Base-by-base conservation (phyloP, 306 rosid species). In the Hylodesmum podocarpum region DNA sequence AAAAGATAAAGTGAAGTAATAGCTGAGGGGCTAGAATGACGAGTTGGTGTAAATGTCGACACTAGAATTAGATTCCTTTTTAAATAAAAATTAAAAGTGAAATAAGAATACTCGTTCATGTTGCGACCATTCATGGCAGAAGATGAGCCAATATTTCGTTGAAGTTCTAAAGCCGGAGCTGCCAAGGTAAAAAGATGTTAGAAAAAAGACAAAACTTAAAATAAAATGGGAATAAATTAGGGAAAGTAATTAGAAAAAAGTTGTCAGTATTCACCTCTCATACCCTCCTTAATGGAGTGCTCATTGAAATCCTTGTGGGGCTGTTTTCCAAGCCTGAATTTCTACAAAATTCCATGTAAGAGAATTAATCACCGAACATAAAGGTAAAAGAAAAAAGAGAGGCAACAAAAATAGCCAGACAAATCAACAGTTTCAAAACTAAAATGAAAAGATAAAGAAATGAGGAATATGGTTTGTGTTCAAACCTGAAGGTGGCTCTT, bases 301-400 rank as follows among this genome's bases (percentile, higher is more conserved):
- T 96, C 99, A 71, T 83, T 96, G 89, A 91, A 96, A 79, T 96
- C 99, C 88, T 96, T 96, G 90, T 96, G 99, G 68, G 99, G 98
- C 74, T 96, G 99, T 88, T 96, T 96, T 14, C 99, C 99, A 62
- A 96, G 98, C 88, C 99, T 91, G 77, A 90, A 96, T 80, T 96
- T 96, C 97, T 89, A 50, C 27, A 10, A 12, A 55, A 75, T 64
- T 64, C 15, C 15, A n/a, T n/a, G n/a, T n/a, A 19, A 73, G 5
- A 33, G 62, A 70, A 70, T 53, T 68, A 80, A 68, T 22, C 59
- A 21, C 59, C 15, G 72, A 72, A 65, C 73, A 33, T 68, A 64
- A 83, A 76, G 73, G 29, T 24, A 49, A 71, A 36, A n/a, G 16
- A n/a, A 14, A 15, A 22, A 27, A 34, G 47, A 77, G 33, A 84